Base-by-base conservation (phyloP, 495 filamentous ascomycete species). In the Penicillium coprophilum region DNA sequence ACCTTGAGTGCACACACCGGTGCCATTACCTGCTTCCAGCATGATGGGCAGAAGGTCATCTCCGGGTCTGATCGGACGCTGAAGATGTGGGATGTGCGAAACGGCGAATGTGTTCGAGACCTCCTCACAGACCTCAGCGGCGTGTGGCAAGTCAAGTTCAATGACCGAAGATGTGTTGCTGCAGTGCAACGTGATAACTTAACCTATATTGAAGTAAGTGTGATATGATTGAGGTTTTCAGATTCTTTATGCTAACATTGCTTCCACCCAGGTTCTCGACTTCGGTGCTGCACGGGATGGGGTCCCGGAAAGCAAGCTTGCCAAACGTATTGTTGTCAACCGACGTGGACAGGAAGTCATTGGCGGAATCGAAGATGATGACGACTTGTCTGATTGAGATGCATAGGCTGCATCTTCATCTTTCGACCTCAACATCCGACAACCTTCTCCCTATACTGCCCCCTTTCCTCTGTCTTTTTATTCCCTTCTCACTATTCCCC, bases 91-190 rank as follows among this genome's bases (percentile, higher is more conserved):
- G 91, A 97, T 71, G 87, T 96, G 34, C 83, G 85, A 60, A 94
- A 85, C 23, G 94, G 94, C 48, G 90, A 96, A 53, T 96, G 91
- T 71, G 87, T 96, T 40, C 86, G 92, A 56, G 94, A 99, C 74
- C 83, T 99, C 24, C 81, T 99, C 60, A 96, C 90, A n/a, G 91
- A 97, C 67, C 80, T 99, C 53, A 92, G 87, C 62, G 91, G 91
- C 9, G 94, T 99, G 39, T 99, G 94, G 94, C 94, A 99, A 75
- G 94, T 99, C 64, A 91, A 91, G 67, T 99, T 99, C 72, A 92
- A 99, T 69, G 90, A 96, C 68, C 82, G 94, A 56, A 80, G 92
- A 71, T 99, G 94, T 70, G 94, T 99, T 43, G 94, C 94, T 47
- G 94, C 94, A 30, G 94, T 99, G 58, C 95, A 99, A 77, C 81